Percentiles rank a stretch among this genome's conserved stretches.
Evolutionary conservation across 1,139 yeast genomes (phyloP).

Genomic region (Debaryomyces singareniensis): DNA sequence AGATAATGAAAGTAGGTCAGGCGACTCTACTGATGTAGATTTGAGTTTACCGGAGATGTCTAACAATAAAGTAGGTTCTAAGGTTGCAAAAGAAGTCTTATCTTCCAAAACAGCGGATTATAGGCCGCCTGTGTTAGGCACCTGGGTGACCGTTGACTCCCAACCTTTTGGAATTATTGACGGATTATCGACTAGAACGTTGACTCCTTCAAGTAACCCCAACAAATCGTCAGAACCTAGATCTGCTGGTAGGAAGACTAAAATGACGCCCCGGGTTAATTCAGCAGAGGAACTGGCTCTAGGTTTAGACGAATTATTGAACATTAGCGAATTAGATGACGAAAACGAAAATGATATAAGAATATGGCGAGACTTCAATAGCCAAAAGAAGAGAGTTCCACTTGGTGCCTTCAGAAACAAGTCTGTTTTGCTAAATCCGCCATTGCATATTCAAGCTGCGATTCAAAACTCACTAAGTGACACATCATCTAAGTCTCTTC

Average conservation of each 20-base stretch:
- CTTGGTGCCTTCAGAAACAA: constrained; percentile 86
- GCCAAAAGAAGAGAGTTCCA: constrained; percentile 57
- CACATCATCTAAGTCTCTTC: constrained; percentile 13
- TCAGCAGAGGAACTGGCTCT: constrained; percentile 54
- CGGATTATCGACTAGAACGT: constrained; percentile 81
- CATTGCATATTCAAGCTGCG: constrained; percentile 10
- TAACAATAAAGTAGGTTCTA: constrained; percentile 54
- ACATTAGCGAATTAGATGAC: constrained; percentile 83
- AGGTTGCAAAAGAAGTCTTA: constrained; percentile 81
- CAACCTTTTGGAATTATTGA: constrained; percentile 93
- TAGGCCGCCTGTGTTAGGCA: constrained; percentile 86
- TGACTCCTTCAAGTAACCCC: constrained; percentile 14
- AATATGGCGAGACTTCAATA: constrained; percentile 49
- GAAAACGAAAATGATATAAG: constrained; percentile 54
- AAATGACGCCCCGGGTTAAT: constrained; percentile 11
- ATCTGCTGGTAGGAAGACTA: constrained; percentile 14
- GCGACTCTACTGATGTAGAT: constrained; percentile 93
- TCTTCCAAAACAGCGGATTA: constrained; percentile 80
- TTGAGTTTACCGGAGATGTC: constrained; percentile 56
- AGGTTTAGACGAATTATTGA: constrained; percentile 78
- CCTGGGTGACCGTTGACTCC: constrained; percentile 76
- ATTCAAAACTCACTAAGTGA: constrained; percentile 15
- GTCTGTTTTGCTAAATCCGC: constrained; percentile 36
- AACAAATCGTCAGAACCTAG: constrained; percentile 3
- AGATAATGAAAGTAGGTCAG: constrained; percentile 41